phyloP scores from a whole-genome alignment of 1,284 basidiomycete genomes.

The Melampsora americana region DNA sequence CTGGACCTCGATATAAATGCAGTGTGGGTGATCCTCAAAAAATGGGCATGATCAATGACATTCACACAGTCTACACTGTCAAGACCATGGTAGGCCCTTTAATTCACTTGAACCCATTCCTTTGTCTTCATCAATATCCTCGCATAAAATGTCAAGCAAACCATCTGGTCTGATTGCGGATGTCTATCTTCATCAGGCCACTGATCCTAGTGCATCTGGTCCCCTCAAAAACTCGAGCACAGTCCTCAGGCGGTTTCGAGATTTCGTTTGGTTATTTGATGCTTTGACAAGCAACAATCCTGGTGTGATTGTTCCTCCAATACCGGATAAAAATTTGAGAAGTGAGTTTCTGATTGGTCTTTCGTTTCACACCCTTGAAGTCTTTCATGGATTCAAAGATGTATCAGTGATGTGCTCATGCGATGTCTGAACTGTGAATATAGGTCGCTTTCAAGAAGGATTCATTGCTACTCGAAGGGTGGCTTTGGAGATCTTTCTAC shows the following conservation, averaged over 20 bases:
- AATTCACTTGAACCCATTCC: neutral
- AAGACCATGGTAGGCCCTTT: slow-evolving; percentile 66
- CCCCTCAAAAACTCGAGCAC: slow-evolving; percentile 54
- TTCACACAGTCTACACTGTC: slow-evolving; percentile 92
- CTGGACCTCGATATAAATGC: slow-evolving; percentile 62
- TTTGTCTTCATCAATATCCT: neutral
- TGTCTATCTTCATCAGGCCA: slow-evolving; percentile 42
- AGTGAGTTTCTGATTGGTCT: slow-evolving; percentile 53
- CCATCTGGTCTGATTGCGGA: neutral
- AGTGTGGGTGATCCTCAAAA: slow-evolving; percentile 88
- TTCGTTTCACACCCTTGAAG: no score
- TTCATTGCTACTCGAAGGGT: slow-evolving; percentile 56
- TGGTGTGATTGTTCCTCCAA: slow-evolving; percentile 92
- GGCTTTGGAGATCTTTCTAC: slow-evolving; percentile 55
- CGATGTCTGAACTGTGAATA: no score
- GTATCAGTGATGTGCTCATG: no score
- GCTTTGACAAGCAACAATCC: slow-evolving; percentile 86
- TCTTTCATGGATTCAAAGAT: no score
- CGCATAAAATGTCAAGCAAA: neutral
- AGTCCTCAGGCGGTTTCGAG: slow-evolving; percentile 88
- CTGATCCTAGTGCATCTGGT: slow-evolving; percentile 45
- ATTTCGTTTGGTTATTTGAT: slow-evolving; percentile 96
- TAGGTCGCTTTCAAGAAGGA: slow-evolving; percentile 55
- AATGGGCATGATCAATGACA: slow-evolving; percentile 83
- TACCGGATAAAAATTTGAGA: slow-evolving; percentile 90